phyloP scores from a whole-genome alignment of 306 rosid genomes.

The Rosa chinensis region DNA sequence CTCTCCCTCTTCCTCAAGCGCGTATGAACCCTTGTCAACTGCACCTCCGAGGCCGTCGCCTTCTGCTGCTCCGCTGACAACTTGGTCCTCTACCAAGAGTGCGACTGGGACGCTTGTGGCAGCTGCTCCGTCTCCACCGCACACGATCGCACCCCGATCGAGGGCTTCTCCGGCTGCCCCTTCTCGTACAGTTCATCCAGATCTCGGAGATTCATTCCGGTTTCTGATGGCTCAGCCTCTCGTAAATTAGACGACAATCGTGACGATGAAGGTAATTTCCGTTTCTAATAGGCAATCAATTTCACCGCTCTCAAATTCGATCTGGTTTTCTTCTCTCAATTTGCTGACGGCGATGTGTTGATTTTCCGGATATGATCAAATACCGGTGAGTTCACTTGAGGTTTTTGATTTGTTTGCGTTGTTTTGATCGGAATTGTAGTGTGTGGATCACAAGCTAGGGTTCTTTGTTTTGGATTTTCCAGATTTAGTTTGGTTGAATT shows the following conservation, averaged over 20 bases:
- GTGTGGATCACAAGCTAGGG: not conserved
- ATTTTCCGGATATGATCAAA: slow-evolving; percentile 85
- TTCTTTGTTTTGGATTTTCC: not conserved
- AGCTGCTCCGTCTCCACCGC: too few relatives aligned
- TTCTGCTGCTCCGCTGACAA: too few relatives aligned
- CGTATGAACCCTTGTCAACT: too few relatives aligned
- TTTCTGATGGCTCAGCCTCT: slow-evolving; percentile 87
- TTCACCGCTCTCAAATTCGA: slow-evolving; percentile 24
- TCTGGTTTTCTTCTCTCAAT: slow-evolving; percentile 21
- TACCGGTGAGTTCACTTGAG: slow-evolving; percentile 46
- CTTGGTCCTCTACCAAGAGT: too few relatives aligned
- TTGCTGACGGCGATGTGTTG: slow-evolving; percentile 66
- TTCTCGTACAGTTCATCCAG: slow-evolving; percentile 21
- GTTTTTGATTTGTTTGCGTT: not conserved
- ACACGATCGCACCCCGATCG: too few relatives aligned
- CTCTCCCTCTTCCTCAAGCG: too few relatives aligned
- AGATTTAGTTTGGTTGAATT: not conserved
- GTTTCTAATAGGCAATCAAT: not conserved
- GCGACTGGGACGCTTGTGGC: too few relatives aligned
- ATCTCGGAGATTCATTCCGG: slow-evolving; percentile 45
- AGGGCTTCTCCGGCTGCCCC: too few relatives aligned
- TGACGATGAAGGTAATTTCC: slow-evolving; percentile 82
- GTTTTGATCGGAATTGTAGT: not conserved
- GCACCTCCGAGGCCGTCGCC: too few relatives aligned
- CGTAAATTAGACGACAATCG: slow-evolving; percentile 96